These are phyloP conservation scores for Aureobasidium sp. DNA, from an alignment of 2,329 filamentous ascomycete species.

Conservation along the genomic window DNA sequence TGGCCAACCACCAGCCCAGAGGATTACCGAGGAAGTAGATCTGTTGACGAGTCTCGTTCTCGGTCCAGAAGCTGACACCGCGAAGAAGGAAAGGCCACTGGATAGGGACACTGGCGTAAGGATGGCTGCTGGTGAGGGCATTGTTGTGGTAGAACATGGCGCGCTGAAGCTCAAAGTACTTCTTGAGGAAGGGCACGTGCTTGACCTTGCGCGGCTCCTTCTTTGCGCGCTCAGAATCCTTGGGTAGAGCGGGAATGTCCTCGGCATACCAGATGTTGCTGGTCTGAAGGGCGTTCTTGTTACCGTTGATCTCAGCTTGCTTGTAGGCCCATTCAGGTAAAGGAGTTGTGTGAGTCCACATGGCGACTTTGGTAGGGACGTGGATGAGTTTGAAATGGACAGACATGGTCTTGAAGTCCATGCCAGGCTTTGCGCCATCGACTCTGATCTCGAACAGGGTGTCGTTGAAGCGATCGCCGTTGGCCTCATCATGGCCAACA, in stretches of 20 bases:
- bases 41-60: conserved; percentile 88
- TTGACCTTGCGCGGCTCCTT: conserved; percentile 76
- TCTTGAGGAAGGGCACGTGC: conserved; percentile 76
- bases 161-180: conserved; percentile 93
- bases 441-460: conserved; percentile 89
- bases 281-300: conserved; percentile 84
- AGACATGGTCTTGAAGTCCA: conserved; percentile 84
- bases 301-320: conserved; percentile 98
- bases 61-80: conserved; percentile 98
- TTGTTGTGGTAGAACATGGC: conserved; percentile 99
- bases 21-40: conserved; percentile 99
- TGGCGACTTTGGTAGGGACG: conserved; percentile 88
- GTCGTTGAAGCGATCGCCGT: conserved; percentile 70
- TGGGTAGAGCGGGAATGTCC: conserved; percentile 72
- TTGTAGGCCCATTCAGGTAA: conserved; percentile 97
- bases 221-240: conserved; percentile 63
- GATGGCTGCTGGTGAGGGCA: conserved; percentile 92
- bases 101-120: conserved; percentile 89
- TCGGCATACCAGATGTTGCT: conserved; percentile 95
- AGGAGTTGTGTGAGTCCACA: conserved; percentile 96
- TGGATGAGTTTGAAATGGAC: conserved; percentile 96
- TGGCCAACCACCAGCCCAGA: conserved; percentile 93
- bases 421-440: conserved; percentile 71
- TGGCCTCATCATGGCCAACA: conserved; percentile 62
- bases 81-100: conserved; percentile 97